A percentile compares a stretch with the other conserved stretches of the same genome.
These are phyloP conservation scores for Cercophora samala DNA, from an alignment of 495 filamentous ascomycete species.

Conservation along the genomic window DNA sequence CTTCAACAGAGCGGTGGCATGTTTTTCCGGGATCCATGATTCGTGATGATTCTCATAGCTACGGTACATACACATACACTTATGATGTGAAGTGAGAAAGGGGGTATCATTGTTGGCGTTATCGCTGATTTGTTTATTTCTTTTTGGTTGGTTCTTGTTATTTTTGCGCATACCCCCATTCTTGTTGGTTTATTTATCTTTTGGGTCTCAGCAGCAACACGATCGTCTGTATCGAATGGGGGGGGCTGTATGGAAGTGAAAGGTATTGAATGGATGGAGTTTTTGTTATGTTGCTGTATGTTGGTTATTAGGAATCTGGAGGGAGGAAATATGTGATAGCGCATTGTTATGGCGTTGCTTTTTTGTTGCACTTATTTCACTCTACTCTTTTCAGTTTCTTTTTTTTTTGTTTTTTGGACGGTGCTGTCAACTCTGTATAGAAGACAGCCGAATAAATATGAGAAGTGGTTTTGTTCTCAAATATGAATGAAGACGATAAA, in stretches of 20 bases:
- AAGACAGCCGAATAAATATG: neutral
- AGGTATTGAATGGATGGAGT: neutral
- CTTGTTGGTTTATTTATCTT: neutral
- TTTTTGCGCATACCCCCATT: neutral
- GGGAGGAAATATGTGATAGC: neutral
- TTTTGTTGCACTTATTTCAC: slow-evolving; percentile 7
- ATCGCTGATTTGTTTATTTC: neutral
- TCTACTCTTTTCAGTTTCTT: neutral
- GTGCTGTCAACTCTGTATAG: neutral
- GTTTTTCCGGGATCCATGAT: slow-evolving; percentile 48
- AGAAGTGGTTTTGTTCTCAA: neutral
- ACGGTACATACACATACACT: neutral
- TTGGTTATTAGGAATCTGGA: neutral
- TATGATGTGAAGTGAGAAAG: neutral
- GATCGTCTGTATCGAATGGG: neutral
- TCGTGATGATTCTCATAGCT: neutral
- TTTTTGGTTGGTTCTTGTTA: neutral
- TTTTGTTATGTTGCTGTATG: neutral
- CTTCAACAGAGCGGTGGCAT: slow-evolving; percentile 30
- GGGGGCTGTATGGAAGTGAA: neutral
- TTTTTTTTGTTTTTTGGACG: slow-evolving; percentile 5
- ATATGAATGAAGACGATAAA: neutral
- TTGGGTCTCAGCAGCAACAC: neutral
- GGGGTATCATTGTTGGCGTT: neutral
- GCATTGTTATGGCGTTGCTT: slow-evolving; percentile 3